A percentile compares a stretch with the other conserved stretches of the same genome.
Conservation (phyloP, 2,329 filamentous ascomycete species). For the Scedosporium boydii region DNA sequence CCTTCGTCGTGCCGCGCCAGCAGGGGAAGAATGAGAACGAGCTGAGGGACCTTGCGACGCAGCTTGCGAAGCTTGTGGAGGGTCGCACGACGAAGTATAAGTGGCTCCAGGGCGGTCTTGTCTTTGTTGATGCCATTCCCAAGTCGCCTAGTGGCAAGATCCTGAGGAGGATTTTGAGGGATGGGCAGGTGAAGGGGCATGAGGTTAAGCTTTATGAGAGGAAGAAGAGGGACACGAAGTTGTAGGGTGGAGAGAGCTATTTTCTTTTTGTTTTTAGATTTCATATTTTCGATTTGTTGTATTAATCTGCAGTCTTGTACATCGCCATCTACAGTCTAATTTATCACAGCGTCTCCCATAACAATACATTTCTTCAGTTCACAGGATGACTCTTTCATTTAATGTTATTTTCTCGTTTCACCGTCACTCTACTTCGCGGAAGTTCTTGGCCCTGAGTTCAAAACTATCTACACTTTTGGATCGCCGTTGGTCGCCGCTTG, state of each 20-base stretch:
- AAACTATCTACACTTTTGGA: too few species aligned
- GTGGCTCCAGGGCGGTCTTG: conserved; percentile 60
- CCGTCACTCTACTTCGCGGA: neutral
- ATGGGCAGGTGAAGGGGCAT: conserved; percentile 26
- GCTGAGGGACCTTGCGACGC: conserved; percentile 35
- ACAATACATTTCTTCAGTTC: neutral
- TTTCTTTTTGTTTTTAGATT: neutral
- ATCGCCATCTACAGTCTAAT: neutral
- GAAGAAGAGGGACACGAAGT: conserved; percentile 9
- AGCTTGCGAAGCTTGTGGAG: conserved; percentile 49
- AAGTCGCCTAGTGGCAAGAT: conserved; percentile 55
- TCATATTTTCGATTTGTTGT: neutral
- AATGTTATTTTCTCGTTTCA: neutral
- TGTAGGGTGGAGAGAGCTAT: conserved; percentile 2
- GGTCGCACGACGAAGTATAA: conserved; percentile 54
- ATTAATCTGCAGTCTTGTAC: too few species aligned
- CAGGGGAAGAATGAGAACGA: conserved; percentile 19
- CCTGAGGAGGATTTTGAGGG: conserved; percentile 31
- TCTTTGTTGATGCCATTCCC: conserved; percentile 59
- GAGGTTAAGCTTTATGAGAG: conserved; percentile 22
- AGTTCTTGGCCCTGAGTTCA: too few species aligned
- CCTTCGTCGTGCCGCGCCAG: conserved; percentile 43
- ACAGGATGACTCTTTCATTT: too few species aligned
- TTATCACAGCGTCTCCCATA: neutral
- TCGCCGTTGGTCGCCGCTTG: too few species aligned